Evolutionary conservation across 805 yeast genomes (phyloP).

Genomic region (Brettanomyces custersianus): DNA sequence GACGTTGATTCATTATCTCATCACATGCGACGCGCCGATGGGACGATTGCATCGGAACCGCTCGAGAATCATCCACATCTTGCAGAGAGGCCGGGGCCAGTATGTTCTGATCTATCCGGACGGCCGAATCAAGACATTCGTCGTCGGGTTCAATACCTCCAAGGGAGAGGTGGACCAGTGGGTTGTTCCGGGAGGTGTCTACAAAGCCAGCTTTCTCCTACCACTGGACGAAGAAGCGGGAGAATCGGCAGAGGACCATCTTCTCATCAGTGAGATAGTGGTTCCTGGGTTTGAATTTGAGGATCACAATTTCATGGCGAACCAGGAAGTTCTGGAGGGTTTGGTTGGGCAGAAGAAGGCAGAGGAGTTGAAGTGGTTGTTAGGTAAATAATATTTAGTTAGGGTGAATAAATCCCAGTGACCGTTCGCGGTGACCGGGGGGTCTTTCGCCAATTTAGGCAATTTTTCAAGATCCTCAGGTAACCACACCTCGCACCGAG

Average conservation of each 20-base stretch:
- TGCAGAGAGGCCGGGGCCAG: constrained; percentile 48
- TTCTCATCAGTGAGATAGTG: constrained; percentile 48
- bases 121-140: constrained; percentile 39
- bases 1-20: constrained; percentile 43
- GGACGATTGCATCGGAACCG: constrained; percentile 43
- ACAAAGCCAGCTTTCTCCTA: constrained; percentile 43
- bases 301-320: constrained; percentile 39
- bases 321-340: constrained; percentile 21
- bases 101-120: constrained; percentile 45
- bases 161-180: constrained; percentile 47
- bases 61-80: constrained; percentile 46
- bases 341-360: constrained; percentile 33
- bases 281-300: constrained; percentile 54
- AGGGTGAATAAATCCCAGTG: too few species aligned
- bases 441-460: too few species aligned
- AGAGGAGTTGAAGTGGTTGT: constrained; percentile 27
- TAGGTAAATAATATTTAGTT: constrained; percentile 18
- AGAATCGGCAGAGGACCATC: constrained; percentile 29
- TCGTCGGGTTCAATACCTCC: constrained; percentile 40
- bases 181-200: constrained; percentile 57
- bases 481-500: too few species aligned
- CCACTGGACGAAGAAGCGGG: constrained; percentile 24
- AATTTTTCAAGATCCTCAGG: too few species aligned
- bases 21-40: constrained; percentile 41
- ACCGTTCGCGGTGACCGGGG: too few species aligned